Evolutionary conservation across 805 yeast species (phyloP), one percentile per base, ranked within the genome.

Genomic region (Candida easanensis): DNA sequence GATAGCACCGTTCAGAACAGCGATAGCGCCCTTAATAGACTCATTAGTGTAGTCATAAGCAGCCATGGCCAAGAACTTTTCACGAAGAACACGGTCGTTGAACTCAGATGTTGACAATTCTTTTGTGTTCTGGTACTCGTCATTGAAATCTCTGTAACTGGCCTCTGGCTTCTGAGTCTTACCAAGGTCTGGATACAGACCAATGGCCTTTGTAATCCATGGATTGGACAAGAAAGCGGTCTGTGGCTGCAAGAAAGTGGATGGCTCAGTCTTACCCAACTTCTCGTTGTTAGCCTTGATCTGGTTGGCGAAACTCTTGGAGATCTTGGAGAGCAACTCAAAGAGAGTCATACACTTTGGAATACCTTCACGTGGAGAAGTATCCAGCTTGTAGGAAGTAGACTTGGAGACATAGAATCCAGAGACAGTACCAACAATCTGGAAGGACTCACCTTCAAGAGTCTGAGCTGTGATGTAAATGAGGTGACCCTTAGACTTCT

Each of bases 331-430:
- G 33, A 91, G 66, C 52, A 93, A 71, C 36, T 79, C 77, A 53
- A 72, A 69, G 49, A 91, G 69, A 4, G 84, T 55, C 66, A 66
- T 56, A 62, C 69, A 54, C 44, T 48, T 40, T 32, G 41, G 39
- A 6, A 56, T 38, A 1, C 41, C 45, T 4, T 60, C 60, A 44
- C 72, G 66, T 61, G 68, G 58, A 4, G 79, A 64, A 19, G 93
- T 86, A 58, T 88, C 91, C 64, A 89, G 89, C 56, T 70, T 77
- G 28, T 76, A 70, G 25, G 74, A 71, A 9, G 95, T 74, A 23
- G 84, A 81, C 56, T 73, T 81, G 66, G 84, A 85, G 37, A 88
- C 80, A 57, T 68, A 87, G 63, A 88, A 91, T 0, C 99, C 99
- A 33, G 82, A 64, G 35, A 80, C 74, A 44, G 82, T 80, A 46